Conservation (phyloP, 768 basidiomycete species). For the Tephrocybe sp. region DNA sequence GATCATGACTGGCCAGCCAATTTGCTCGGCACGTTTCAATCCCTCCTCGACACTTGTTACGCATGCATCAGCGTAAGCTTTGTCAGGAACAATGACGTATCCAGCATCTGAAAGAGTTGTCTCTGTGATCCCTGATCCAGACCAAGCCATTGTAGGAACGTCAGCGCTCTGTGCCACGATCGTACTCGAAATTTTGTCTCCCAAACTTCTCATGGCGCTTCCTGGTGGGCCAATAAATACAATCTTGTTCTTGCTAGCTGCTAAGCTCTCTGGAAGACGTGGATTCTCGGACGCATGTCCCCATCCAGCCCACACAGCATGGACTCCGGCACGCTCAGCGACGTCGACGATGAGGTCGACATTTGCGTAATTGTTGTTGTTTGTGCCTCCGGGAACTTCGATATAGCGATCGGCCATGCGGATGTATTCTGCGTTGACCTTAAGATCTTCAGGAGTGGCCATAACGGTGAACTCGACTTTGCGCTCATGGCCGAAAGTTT, state of each 20-base stretch:
- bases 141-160: slow-evolving; percentile 99
- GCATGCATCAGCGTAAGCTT: slow-evolving; percentile 85
- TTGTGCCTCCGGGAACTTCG: slow-evolving; percentile 96
- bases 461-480: slow-evolving; percentile 98
- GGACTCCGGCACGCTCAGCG: slow-evolving; percentile 94
- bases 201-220: slow-evolving; percentile 97
- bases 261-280: slow-evolving; percentile 88
- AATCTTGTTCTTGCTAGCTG: slow-evolving; percentile 91
- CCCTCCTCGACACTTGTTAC: slow-evolving; percentile 88
- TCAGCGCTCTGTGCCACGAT: slow-evolving; percentile 96
- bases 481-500: slow-evolving; percentile 95
- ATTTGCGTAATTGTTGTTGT: slow-evolving; percentile 99
- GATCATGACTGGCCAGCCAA: slow-evolving; percentile 99
- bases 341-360: slow-evolving; percentile 99
- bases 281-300: slow-evolving; percentile 99
- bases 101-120: slow-evolving; percentile 82
- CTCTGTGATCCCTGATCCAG: slow-evolving; percentile 89
- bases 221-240: slow-evolving; percentile 99
- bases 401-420: slow-evolving; percentile 99
- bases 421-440: slow-evolving; percentile 99
- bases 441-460: slow-evolving; percentile 98
- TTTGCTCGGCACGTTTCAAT: slow-evolving; percentile 73
- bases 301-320: slow-evolving; percentile 99
- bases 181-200: slow-evolving; percentile 99
- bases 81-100: slow-evolving; percentile 92